Conservation (phyloP, 495 filamentous ascomycete species). For the Parathielavia appendiculata region DNA sequence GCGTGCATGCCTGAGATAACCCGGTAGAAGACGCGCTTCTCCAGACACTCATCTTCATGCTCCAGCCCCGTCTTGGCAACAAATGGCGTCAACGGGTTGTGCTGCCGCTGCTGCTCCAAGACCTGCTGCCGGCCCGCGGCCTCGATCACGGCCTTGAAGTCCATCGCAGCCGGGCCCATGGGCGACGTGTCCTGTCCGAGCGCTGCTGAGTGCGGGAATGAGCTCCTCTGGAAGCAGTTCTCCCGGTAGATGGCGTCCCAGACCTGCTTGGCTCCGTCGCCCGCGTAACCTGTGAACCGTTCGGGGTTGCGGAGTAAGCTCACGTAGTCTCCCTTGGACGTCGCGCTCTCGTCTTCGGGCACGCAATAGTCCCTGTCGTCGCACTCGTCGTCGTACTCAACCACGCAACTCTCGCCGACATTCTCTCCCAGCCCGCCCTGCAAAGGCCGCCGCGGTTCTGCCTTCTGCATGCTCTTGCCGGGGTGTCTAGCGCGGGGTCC, state of each 20-base stretch:
- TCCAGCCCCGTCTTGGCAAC: constrained; percentile 54
- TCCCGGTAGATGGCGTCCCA: constrained; percentile 97
- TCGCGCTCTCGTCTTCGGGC: constrained; percentile 85
- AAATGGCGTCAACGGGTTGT: constrained; percentile 47
- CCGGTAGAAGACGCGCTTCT: constrained; percentile 96
- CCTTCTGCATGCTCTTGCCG: constrained; percentile 61
- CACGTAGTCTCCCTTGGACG: constrained; percentile 91
- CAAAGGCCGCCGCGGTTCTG: constrained; percentile 66
- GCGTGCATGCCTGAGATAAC: constrained; percentile 97
- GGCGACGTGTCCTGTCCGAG: constrained; percentile 39
- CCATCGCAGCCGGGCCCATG: constrained; percentile 63
- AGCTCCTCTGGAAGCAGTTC: constrained; percentile 85
- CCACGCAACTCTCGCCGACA: constrained; percentile 90
- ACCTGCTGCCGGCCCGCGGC: constrained; percentile 60
- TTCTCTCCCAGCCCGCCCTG: constrained; percentile 77
- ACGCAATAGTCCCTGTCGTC: constrained; percentile 97
- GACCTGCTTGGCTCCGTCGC: constrained; percentile 74
- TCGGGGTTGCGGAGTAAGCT: constrained; percentile 91
- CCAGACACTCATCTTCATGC: constrained; percentile 83
- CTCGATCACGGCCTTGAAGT: constrained; percentile 77
- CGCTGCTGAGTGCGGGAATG: constrained; percentile 47
- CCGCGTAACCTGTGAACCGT: constrained; percentile 89
- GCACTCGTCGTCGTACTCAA: constrained; percentile 97
- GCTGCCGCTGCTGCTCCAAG: constrained; percentile 47
- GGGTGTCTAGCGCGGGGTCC: constrained; percentile 89